Evolutionary conservation across 306 rosid species (phyloP).

Genomic region (Fagus crenata): DNA sequence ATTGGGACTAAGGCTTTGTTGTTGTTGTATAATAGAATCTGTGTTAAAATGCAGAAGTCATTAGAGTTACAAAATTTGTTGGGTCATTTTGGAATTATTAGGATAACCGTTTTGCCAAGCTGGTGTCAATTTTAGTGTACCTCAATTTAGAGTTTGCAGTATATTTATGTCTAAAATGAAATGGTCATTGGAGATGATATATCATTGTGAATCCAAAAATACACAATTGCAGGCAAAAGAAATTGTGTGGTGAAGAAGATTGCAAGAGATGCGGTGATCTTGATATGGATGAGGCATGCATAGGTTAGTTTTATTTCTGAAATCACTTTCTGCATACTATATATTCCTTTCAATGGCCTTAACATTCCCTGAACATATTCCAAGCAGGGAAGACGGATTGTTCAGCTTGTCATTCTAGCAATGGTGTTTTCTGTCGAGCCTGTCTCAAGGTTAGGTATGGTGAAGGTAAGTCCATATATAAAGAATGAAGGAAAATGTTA

Average conservation of each 20-base stretch:
- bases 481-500: neutral
- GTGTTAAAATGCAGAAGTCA: too few relatives aligned
- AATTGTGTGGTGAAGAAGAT: slow-evolving; percentile 66
- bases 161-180: too few relatives aligned
- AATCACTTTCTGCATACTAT: slow-evolving; percentile 7
- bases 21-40: too few relatives aligned
- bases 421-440: slow-evolving; percentile 66
- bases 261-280: slow-evolving; percentile 66
- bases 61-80: too few relatives aligned
- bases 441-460: slow-evolving; percentile 79
- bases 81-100: too few relatives aligned
- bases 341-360: slow-evolving; percentile 4
- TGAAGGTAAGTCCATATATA: slow-evolving; percentile 51
- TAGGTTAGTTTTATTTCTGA: slow-evolving; percentile 43
- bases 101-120: too few relatives aligned
- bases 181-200: too few relatives aligned
- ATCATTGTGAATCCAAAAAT: neutral
- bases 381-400: slow-evolving; percentile 75
- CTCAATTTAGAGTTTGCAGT: too few relatives aligned
- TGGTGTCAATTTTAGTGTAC: too few relatives aligned
- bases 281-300: slow-evolving; percentile 62
- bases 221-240: slow-evolving; percentile 63
- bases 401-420: slow-evolving; percentile 69
- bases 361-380: slow-evolving; percentile 10
- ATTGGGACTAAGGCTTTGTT: too few relatives aligned